A percentile compares a stretch with the other conserved stretches of the same genome.
Evolutionary conservation across 805 yeast genomes (phyloP).

Genomic region (Candida suzukii): DNA sequence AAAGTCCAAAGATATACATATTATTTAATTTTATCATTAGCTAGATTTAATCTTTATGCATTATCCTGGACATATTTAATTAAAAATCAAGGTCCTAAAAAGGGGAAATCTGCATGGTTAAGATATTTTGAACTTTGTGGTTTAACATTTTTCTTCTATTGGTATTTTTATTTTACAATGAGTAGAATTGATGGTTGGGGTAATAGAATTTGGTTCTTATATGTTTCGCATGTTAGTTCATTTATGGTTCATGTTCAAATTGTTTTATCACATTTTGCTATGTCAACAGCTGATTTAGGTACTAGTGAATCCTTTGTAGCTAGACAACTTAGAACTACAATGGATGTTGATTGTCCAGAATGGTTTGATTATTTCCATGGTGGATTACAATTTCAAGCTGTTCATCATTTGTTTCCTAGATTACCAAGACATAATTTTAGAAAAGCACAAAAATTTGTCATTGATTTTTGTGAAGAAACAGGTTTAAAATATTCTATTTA

Average conservation of each 20-base stretch:
- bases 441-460: conserved; percentile 61
- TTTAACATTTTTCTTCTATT: conserved; percentile 59
- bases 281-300: conserved; percentile 87
- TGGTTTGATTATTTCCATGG: conserved; percentile 92
- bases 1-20: conserved; percentile 63
- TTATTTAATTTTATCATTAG: conserved; percentile 75
- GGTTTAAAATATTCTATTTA: conserved; percentile 79
- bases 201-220: conserved; percentile 49
- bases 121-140: conserved; percentile 74
- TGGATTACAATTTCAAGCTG: conserved; percentile 86
- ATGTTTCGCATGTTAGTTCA: conserved; percentile 73
- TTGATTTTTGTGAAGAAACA: conserved; percentile 66
- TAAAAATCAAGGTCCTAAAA: conserved; percentile 69
- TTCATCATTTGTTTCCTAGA: conserved; percentile 86
- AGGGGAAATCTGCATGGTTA: conserved; percentile 83
- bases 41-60: conserved; percentile 78
- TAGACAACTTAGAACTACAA: conserved; percentile 81
- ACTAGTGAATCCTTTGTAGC: conserved; percentile 71
- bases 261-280: conserved; percentile 84
- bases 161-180: conserved; percentile 72
- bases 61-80: conserved; percentile 74
- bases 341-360: conserved; percentile 92
- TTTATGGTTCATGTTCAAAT: conserved; percentile 94
- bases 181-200: conserved; percentile 44
- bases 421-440: conserved; percentile 85